Evolutionary conservation across 495 filamentous ascomycete species (phyloP).

Genomic region (Hyaloscypha finlandica): DNA sequence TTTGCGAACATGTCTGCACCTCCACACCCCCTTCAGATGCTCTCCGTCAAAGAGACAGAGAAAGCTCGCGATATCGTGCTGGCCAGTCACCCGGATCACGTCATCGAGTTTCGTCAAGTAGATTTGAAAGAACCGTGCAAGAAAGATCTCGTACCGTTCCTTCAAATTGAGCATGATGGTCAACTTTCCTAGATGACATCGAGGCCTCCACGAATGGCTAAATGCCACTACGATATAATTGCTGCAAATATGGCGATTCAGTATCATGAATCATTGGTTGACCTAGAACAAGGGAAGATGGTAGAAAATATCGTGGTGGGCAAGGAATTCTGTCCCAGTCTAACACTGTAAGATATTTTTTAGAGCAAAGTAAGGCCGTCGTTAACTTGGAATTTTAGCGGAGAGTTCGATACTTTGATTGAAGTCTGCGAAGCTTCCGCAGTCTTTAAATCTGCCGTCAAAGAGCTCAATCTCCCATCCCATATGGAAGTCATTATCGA

Average conservation of each 20-base stretch:
- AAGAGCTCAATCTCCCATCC: slow-evolving; percentile 61
- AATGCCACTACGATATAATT: slow-evolving; percentile 66
- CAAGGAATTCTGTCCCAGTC: slow-evolving; percentile 58
- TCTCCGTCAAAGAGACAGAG: slow-evolving; percentile 13
- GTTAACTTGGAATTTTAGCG: slow-evolving; percentile 37
- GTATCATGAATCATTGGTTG: slow-evolving; percentile 64
- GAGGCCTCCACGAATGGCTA: slow-evolving; percentile 53
- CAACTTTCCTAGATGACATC: not conserved
- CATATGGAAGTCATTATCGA: slow-evolving; percentile 56
- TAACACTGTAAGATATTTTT: slow-evolving; percentile 53
- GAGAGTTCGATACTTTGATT: slow-evolving; percentile 62
- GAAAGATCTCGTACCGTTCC: slow-evolving; percentile 16
- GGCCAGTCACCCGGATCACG: slow-evolving; percentile 5
- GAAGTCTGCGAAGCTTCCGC: slow-evolving; percentile 58
- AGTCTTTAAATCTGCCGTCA: slow-evolving; percentile 45
- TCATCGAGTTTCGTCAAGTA: slow-evolving; percentile 21
- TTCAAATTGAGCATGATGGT: slow-evolving; percentile 20
- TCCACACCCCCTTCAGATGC: slow-evolving; percentile 19
- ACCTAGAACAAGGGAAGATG: slow-evolving; percentile 50
- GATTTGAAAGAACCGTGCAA: slow-evolving; percentile 25
- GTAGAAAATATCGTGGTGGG: slow-evolving; percentile 55
- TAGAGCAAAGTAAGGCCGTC: not conserved
- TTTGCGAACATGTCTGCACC: not conserved
- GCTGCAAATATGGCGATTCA: slow-evolving; percentile 55
- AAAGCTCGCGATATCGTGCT: slow-evolving; percentile 21